Evolutionary conservation across 2,329 filamentous ascomycete genomes (phyloP).

Genomic region (Calonectria pseudoreteaudii): DNA sequence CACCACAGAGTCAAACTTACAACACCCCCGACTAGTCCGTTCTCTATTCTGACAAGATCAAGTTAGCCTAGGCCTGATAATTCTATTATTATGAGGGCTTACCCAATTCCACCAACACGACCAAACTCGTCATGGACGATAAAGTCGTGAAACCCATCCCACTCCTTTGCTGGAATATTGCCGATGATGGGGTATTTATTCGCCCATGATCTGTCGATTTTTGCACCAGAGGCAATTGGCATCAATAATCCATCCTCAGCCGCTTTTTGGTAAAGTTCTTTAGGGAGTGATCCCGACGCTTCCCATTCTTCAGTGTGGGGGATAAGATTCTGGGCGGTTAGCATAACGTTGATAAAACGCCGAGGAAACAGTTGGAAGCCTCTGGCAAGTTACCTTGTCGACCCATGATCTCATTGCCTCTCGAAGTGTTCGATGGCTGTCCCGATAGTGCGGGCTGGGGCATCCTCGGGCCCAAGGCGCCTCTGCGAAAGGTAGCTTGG

Average conservation of each 20-base stretch:
- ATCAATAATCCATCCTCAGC: constrained; percentile 12
- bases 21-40: constrained; percentile 17
- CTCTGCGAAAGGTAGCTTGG: constrained; percentile 13
- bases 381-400: neutral
- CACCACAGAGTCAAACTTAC: neutral
- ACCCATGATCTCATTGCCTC: constrained; percentile 18
- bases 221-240: constrained; percentile 14
- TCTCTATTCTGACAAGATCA: neutral
- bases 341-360: neutral
- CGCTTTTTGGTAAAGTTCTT: constrained; percentile 11
- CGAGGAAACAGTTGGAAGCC: accelerated
- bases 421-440: constrained; percentile 19
- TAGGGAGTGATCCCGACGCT: neutral
- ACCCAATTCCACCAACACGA: constrained; percentile 19
- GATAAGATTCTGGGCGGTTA: constrained; percentile 2
- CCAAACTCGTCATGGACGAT: constrained; percentile 24
- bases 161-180: constrained; percentile 11
- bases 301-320: constrained; percentile 18
- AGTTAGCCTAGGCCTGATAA: too few species aligned
- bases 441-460: constrained; percentile 18
- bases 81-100: neutral
- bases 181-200: constrained; percentile 14
- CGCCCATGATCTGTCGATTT: neutral
- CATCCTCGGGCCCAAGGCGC: constrained; percentile 20
- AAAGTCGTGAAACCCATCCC: constrained; percentile 22